phyloP scores from a whole-genome alignment of 352 stramenopile species.

The Pythium volutum region DNA sequence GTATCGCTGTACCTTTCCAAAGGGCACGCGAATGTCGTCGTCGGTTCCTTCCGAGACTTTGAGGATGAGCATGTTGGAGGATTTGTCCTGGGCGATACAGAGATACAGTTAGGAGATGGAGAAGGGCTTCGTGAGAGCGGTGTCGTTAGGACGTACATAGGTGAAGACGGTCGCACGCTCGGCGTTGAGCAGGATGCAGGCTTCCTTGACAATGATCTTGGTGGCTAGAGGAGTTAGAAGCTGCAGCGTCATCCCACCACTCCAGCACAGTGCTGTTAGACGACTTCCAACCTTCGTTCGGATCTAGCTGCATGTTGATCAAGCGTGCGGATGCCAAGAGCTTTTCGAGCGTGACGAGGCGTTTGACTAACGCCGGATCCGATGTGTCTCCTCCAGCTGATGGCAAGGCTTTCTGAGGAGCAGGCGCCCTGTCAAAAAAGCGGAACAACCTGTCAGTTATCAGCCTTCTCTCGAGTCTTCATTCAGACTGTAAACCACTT shows the following conservation, averaged over 20 bases:
- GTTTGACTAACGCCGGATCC: slow-evolving; percentile 48
- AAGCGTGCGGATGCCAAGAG: slow-evolving; percentile 71
- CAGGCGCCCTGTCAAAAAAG: slow-evolving; percentile 4
- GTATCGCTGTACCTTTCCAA: slow-evolving; percentile 50
- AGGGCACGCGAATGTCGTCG: slow-evolving; percentile 83
- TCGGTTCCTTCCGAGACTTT: slow-evolving; percentile 84
- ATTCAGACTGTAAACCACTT: too few species aligned
- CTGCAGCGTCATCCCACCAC: background rate
- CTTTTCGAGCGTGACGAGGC: slow-evolving; percentile 70
- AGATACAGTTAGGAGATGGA: background rate
- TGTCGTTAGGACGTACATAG: slow-evolving; percentile 41
- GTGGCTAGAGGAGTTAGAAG: slow-evolving; percentile 38
- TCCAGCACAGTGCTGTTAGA: background rate
- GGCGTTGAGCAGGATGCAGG: slow-evolving; percentile 83
- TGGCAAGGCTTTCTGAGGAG: background rate
- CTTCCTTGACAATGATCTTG: slow-evolving; percentile 84
- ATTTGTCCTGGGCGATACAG: slow-evolving; percentile 56
- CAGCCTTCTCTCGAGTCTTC: too few species aligned
- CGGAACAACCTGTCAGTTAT: too few species aligned
- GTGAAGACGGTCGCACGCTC: slow-evolving; percentile 90
- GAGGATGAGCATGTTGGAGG: slow-evolving; percentile 77
- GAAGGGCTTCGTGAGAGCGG: background rate
- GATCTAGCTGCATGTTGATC: slow-evolving; percentile 79
- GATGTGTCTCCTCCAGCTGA: slow-evolving; percentile 2
- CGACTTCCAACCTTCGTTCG: slow-evolving; percentile 48